phyloP scores from a whole-genome alignment of 2,329 filamentous ascomycete species.

The Penicillium sp. region DNA sequence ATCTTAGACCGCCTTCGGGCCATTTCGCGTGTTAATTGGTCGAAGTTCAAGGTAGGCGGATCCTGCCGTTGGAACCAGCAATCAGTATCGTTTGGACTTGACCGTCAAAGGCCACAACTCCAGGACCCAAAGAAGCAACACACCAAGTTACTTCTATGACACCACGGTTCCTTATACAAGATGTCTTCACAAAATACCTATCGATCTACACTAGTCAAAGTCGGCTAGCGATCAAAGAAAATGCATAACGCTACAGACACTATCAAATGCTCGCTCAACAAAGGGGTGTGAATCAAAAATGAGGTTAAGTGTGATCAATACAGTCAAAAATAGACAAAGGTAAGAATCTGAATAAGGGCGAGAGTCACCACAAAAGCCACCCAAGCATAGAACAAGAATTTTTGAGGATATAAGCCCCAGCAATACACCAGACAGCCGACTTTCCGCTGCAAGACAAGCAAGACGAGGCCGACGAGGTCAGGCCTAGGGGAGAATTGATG shows the following conservation, averaged over 20 bases:
- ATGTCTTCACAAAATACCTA: background rate
- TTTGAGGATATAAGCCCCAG: constrained; percentile 7
- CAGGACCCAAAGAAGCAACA: too few relatives aligned
- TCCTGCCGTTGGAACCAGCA: too few relatives aligned
- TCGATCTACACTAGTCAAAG: constrained; percentile 18
- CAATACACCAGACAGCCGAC: constrained; percentile 5
- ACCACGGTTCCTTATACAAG: background rate
- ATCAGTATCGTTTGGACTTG: too few relatives aligned
- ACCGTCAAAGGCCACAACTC: too few relatives aligned
- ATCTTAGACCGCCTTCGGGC: too few relatives aligned
- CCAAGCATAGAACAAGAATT: constrained; percentile 13
- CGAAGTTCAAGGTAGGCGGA: too few relatives aligned
- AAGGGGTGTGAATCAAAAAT: constrained; percentile 2
- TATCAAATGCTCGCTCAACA: constrained; percentile 26
- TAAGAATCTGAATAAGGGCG: background rate
- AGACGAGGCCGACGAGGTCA: background rate
- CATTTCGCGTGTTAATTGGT: too few relatives aligned
- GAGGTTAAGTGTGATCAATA: background rate
- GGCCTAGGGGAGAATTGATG: background rate
- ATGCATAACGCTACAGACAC: constrained; percentile 24
- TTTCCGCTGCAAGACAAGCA: background rate
- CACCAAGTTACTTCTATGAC: background rate
- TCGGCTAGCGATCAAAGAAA: constrained; percentile 14
- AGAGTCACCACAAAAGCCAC: constrained; percentile 14
- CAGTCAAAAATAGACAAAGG: background rate